Conservation (phyloP, 345 rosid species). For the Physaria fendleri region DNA sequence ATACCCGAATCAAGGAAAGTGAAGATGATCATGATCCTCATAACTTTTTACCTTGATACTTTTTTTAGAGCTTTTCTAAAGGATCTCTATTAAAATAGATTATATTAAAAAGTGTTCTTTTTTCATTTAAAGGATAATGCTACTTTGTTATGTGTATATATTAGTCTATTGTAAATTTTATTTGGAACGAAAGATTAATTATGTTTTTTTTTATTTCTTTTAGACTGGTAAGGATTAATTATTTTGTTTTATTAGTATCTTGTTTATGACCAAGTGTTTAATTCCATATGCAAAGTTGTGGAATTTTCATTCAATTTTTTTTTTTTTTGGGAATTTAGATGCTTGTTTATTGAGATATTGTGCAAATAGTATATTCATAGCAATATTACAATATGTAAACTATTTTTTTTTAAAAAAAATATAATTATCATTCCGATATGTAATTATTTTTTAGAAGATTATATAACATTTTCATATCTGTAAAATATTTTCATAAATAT, state of each 20-base stretch:
- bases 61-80: neutral
- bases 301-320: no score
- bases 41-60: constrained; percentile 38
- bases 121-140: constrained; percentile 21
- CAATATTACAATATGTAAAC: no score
- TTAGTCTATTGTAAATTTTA: constrained; percentile 17
- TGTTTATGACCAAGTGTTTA: no score
- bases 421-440: no score
- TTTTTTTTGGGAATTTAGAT: no score
- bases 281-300: no score
- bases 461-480: no score
- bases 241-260: neutral
- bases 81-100: neutral
- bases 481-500: no score
- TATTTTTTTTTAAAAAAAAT: no score
- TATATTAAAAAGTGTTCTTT: neutral
- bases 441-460: no score
- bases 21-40: constrained; percentile 41
- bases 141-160: constrained; percentile 12
- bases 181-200: neutral
- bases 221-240: neutral
- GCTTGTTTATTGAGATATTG: no score
- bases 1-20: constrained; percentile 31
- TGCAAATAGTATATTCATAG: no score
- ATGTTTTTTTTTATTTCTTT: neutral